Evolutionary conservation across 768 basidiomycete species (phyloP), one percentile per base, ranked within the genome.

Genomic region (Mycena haematopus): DNA sequence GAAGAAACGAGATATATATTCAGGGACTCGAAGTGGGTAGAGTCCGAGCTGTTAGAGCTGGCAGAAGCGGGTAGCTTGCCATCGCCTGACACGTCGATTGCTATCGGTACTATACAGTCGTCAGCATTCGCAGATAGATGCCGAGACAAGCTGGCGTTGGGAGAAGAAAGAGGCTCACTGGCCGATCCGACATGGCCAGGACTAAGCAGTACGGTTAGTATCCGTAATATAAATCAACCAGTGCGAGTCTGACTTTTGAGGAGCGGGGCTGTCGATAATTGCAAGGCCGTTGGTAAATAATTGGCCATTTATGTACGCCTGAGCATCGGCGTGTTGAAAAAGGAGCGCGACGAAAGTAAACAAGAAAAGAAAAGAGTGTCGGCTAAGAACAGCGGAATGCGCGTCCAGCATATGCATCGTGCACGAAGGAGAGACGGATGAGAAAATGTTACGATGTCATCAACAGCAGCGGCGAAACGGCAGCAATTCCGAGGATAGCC

Each of bases 1-100:
- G 74, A 65, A 3, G 83, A 84, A 10, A 82, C 77, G 13, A 83
- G 72, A 60, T 76, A 83, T 8, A 84, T 75, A 33, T 81, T 73
- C 8, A 84, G 68, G 9, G 70, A 68, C 56, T 78, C 73, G 67
- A 74, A 80, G 46, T 74, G 71, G 1, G 79, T 81, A 0, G 75
- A 56, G 10, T 66, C 69, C 8, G 80, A 79, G 56, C 70, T 72
- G 6, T 79, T 77, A 7, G 68, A 62, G 27, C 72, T 70, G n/a
- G 78, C 76, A 45, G 56, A 65, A 24, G 74, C 58, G 36, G 76
- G 71, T 14, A 83, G 72, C 45, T 79, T 76, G 22, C 82, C 82
- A 66, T 83, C 73, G 5, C 82, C 82, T 31, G 82, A 83, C 1
- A 83, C 70, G 70, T 74, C 61, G 2, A 62, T 49, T 25, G 61